Evolutionary conservation across 371 early-diverging fungal genomes (phyloP).

Genomic region (Rhizopus delemar): DNA sequence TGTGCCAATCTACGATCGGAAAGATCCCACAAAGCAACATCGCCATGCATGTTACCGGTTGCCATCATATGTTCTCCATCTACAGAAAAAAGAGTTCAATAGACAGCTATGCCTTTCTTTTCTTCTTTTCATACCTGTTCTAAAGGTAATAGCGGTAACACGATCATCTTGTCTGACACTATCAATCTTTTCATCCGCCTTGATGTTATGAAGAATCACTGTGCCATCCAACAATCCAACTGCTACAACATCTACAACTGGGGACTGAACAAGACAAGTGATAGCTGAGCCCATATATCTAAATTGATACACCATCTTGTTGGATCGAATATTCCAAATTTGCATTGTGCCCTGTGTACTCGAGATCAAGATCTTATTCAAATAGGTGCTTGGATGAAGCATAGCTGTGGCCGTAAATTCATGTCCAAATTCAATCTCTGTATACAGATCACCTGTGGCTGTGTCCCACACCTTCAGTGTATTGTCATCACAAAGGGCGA

Average conservation of each 20-base stretch:
- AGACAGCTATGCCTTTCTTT: too few relatives aligned
- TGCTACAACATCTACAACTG: slow-evolving; percentile 91
- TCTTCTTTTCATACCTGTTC: slow-evolving; percentile 55
- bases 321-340: slow-evolving; percentile 89
- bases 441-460: slow-evolving; percentile 68
- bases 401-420: slow-evolving; percentile 73
- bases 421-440: slow-evolving; percentile 76
- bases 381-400: slow-evolving; percentile 93
- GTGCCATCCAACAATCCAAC: slow-evolving; percentile 88
- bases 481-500: slow-evolving; percentile 83
- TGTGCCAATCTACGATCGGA: slow-evolving; percentile 73
- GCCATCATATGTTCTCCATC: slow-evolving; percentile 88
- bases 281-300: slow-evolving; percentile 74
- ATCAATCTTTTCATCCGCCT: slow-evolving; percentile 72
- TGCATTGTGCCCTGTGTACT: slow-evolving; percentile 86
- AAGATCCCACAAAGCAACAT: slow-evolving; percentile 92
- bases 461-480: slow-evolving; percentile 77
- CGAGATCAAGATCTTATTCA: slow-evolving; percentile 91
- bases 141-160: slow-evolving; percentile 88
- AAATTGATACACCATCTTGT: slow-evolving; percentile 82
- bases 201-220: slow-evolving; percentile 82
- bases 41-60: slow-evolving; percentile 82
- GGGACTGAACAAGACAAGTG: slow-evolving; percentile 80
- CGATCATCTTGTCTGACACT: slow-evolving; percentile 80
- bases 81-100: slow-evolving; percentile 6